Evolutionary conservation across 78 protist genomes (phyloP).

Genomic region (Blattamonas nauphoetae): DNA sequence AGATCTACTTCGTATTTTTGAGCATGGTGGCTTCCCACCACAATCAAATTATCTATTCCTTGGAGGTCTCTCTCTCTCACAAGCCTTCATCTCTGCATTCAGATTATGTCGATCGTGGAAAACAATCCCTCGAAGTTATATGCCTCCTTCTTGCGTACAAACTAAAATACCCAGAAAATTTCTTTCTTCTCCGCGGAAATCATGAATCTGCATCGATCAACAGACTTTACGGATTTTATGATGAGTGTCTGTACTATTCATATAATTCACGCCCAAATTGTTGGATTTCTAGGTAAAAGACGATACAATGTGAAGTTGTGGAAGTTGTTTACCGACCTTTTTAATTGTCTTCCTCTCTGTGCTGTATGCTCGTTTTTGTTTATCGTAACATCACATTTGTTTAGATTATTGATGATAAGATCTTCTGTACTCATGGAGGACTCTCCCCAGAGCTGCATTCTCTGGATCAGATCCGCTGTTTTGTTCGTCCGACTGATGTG

Average conservation of each 20-base stretch:
- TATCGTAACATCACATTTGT: slow-evolving; percentile 54
- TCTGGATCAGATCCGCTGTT: slow-evolving; percentile 69
- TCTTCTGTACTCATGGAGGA: slow-evolving; percentile 98
- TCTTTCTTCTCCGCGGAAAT: slow-evolving; percentile 97
- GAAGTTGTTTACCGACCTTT: slow-evolving; percentile 10
- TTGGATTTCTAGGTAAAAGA: neutral
- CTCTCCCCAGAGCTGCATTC: slow-evolving; percentile 87
- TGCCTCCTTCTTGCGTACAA: slow-evolving; percentile 98
- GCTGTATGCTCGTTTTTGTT: slow-evolving; percentile 52
- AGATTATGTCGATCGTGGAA: slow-evolving; percentile 87
- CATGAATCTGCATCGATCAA: slow-evolving; percentile 14
- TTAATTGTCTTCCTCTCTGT: slow-evolving; percentile 16
- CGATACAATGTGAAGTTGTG: slow-evolving; percentile 4
- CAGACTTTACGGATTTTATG: slow-evolving; percentile 11
- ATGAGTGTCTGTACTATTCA: slow-evolving; percentile 49
- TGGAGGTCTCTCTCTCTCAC: neutral
- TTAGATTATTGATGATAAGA: slow-evolving; percentile 93
- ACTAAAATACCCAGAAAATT: slow-evolving; percentile 96
- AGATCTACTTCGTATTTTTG: slow-evolving; percentile 43
- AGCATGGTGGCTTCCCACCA: slow-evolving; percentile 47
- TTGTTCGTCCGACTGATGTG: slow-evolving; percentile 92
- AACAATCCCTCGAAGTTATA: slow-evolving; percentile 88
- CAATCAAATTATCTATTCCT: neutral
- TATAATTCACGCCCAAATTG: neutral
- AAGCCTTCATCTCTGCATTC: neutral